Evolutionary conservation across 164 flowering plant species (phyloP).

Genomic region (Vitis labrusca): DNA sequence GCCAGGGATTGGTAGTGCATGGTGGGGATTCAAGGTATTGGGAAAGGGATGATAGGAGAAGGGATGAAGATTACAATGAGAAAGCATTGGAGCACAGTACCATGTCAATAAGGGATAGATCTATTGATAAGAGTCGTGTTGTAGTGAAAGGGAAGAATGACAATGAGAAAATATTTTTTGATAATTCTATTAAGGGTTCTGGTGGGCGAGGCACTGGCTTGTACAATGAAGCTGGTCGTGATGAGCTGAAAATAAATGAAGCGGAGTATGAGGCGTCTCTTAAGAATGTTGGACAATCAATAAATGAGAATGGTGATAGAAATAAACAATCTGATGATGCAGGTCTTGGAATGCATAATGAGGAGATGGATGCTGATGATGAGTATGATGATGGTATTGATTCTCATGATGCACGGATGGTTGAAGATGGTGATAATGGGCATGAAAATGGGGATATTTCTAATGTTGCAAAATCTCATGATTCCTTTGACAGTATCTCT

Average conservation of each 20-base stretch:
- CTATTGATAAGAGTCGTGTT: constrained; percentile 19
- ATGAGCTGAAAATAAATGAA: constrained; percentile 83
- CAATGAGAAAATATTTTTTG: constrained; percentile 15
- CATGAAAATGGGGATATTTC: constrained; percentile 27
- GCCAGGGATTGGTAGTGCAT: constrained; percentile 59
- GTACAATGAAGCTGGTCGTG: constrained; percentile 97
- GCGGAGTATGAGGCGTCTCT: constrained; percentile 85
- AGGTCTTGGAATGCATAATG: constrained; percentile 25
- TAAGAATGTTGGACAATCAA: constrained; percentile 35
- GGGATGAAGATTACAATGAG: constrained; percentile 85
- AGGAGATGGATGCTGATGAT: constrained; percentile 52
- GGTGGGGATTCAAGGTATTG: constrained; percentile 94
- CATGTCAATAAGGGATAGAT: constrained; percentile 19
- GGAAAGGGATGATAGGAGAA: constrained; percentile 95
- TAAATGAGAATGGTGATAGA: constrained; percentile 16
- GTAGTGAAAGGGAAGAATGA: constrained; percentile 17
- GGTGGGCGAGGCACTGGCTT: constrained; percentile 46
- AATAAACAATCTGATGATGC: constrained; percentile 25
- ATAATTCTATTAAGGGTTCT: constrained; percentile 16
- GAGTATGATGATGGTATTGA: constrained; percentile 87
- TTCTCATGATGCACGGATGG: constrained; percentile 47
- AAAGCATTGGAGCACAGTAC: constrained; percentile 40
- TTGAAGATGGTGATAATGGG: constrained; percentile 36
- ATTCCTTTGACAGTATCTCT: constrained; percentile 21
- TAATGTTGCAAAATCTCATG: constrained; percentile 18